Base-by-base conservation (phyloP, 768 basidiomycete species). In the Rhodotorula toruloides region DNA sequence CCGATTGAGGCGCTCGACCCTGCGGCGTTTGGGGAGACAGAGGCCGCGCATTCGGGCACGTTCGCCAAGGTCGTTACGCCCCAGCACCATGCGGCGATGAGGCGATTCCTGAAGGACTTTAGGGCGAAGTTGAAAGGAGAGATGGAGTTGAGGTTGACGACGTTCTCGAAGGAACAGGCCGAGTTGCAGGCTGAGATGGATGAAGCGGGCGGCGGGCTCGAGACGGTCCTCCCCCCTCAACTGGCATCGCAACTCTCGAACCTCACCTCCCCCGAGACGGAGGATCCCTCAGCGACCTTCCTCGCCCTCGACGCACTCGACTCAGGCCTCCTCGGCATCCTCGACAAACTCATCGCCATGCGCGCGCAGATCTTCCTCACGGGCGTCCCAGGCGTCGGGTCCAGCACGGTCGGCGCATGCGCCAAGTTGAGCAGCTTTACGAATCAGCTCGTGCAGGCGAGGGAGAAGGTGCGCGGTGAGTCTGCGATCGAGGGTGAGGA, bases 281-380 rank as follows among this genome's bases (percentile, higher is more conserved):
- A 34, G 75, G 72, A 14, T 55, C 66, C 50, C 53, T 68, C 32
- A 27, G 75, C 27, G 74, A 71, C 21, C 77, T 78, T 54, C n/a
- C 9, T 27, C 31, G 59, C 81, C 29, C 68, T 83, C 47, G 39
- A n/a, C n/a, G n/a, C 37, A 7, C 70, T 79, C 14, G 85, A 86
- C 66, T 61, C 80, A 0, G 85, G 85, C 0, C 76, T 83, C 31
- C 68, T 79, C 54, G 84, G 81, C 1, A 86, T 86, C 54, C 68
- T 86, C 63, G 83, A 86, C 64, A 85, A 85, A 74, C 75, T 82
- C 63, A 80, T 84, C 46, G 79, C 81, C n/a, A 80, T 79, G 63
- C 75, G 79, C 34, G 81, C 84, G 29, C 74, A 77, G 44, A 56
- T 82, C 43, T 86, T 86, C 61, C 76, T 86, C 27, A 82, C 81